Conservation (phyloP, 108 stramenopile genomes). For the Cylindrotheca fusiformis region DNA sequence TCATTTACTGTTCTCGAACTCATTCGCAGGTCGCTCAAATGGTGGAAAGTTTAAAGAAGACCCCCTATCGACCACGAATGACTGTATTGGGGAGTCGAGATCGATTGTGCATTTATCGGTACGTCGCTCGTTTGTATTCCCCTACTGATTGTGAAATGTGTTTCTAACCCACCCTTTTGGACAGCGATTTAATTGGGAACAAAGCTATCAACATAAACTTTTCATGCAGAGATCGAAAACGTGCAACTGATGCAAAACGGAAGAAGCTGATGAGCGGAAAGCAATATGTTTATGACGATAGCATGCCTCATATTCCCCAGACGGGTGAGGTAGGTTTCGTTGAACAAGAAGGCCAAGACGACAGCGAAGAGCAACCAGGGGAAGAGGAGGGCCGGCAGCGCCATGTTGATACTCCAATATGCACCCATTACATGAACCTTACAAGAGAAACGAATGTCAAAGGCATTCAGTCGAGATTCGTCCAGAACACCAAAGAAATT, state of each 20-base stretch:
- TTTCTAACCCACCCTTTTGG: not conserved
- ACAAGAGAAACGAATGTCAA: slow-evolving; percentile 41
- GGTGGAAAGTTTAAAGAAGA: slow-evolving; percentile 85
- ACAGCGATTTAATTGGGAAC: slow-evolving; percentile 17
- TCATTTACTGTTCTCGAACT: slow-evolving; percentile 92
- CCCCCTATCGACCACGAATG: slow-evolving; percentile 86
- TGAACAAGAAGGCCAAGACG: slow-evolving; percentile 9
- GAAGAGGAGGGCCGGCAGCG: not conserved
- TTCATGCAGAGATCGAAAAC: slow-evolving; percentile 50
- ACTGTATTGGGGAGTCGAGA: slow-evolving; percentile 88
- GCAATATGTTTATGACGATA: slow-evolving; percentile 44
- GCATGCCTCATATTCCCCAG: slow-evolving; percentile 37
- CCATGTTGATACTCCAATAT: slow-evolving; percentile 37
- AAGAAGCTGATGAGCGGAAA: slow-evolving; percentile 23
- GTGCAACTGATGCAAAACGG: slow-evolving; percentile 53
- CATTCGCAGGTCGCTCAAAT: slow-evolving; percentile 94
- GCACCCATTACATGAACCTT: slow-evolving; percentile 73
- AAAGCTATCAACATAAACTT: slow-evolving; percentile 40
- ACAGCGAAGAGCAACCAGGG: not conserved
- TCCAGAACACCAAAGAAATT: slow-evolving; percentile 31
- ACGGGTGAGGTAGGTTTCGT: slow-evolving; percentile 12
- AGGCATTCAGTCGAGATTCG: slow-evolving; percentile 36
- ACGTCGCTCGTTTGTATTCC: not conserved
- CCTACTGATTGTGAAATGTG: not conserved
- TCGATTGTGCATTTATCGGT: slow-evolving; percentile 81